Evolutionary conservation across 495 filamentous ascomycete species (phyloP).

Genomic region (Aspergillus carlsbadensis): DNA sequence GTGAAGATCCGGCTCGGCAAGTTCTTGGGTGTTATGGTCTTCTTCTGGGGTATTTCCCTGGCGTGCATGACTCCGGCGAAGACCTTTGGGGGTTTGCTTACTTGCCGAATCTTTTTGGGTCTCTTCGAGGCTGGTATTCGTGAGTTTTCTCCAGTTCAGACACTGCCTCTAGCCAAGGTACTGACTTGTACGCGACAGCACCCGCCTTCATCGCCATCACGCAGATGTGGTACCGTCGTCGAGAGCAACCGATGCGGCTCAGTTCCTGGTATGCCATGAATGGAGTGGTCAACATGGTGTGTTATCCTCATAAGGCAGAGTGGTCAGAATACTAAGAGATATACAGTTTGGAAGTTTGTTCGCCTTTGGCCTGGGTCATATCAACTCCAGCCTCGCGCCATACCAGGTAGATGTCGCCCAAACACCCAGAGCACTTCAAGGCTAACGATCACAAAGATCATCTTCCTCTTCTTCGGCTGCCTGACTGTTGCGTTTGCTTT

Average conservation of each 20-base stretch:
- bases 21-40: constrained; percentile 56
- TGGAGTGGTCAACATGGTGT: constrained; percentile 52
- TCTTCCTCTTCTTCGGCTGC: constrained; percentile 54
- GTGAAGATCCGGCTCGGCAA: constrained; percentile 44
- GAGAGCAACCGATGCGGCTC: constrained; percentile 57
- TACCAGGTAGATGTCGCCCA: constrained; percentile 52
- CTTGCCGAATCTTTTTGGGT: constrained; percentile 61
- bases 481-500: constrained; percentile 50
- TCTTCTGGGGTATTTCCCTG: constrained; percentile 59
- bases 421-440: not conserved
- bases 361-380: constrained; percentile 60
- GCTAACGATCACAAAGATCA: constrained; percentile 38
- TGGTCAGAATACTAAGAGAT: not conserved
- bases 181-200: constrained; percentile 30
- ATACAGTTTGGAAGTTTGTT: constrained; percentile 47
- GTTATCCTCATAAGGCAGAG: not conserved
- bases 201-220: constrained; percentile 60
- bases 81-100: constrained; percentile 53
- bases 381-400: constrained; percentile 51
- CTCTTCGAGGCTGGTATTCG: constrained; percentile 57
- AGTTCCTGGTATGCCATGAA: constrained; percentile 64
- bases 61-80: constrained; percentile 55
- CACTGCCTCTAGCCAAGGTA: not conserved
- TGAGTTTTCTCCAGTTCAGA: constrained; percentile 15
- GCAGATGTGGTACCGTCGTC: constrained; percentile 62